phyloP scores from a whole-genome alignment of 75 land plant genomes.

The Cunninghamia lanceolata region DNA sequence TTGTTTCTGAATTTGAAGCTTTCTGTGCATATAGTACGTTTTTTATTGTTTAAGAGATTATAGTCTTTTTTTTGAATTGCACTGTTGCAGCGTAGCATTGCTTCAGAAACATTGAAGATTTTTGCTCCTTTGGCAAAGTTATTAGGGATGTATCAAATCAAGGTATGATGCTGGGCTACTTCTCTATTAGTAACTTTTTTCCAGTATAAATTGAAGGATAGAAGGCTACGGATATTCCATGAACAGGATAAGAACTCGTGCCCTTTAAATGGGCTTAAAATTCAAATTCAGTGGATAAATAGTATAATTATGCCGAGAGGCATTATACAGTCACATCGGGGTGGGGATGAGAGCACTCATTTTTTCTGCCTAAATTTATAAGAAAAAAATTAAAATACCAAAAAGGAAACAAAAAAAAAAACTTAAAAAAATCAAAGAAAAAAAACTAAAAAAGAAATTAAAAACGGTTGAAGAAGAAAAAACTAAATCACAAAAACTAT shows the following conservation, averaged over 20 bases:
- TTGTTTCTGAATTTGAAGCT: background rate
- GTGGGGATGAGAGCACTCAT: too few species aligned
- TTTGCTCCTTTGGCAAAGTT: slow-evolving; percentile 96
- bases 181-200: background rate
- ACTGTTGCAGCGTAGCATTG: slow-evolving; percentile 74
- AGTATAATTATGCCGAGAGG: too few species aligned
- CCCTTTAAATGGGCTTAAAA: background rate
- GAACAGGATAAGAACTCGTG: background rate
- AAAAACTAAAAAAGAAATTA: too few species aligned
- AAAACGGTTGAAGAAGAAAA: too few species aligned
- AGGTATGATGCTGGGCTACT: slow-evolving; percentile 41
- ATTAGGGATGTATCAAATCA: slow-evolving; percentile 92
- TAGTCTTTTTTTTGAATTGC: background rate
- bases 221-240: background rate
- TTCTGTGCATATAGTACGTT: background rate
- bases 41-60: background rate
- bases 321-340: too few species aligned
- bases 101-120: slow-evolving; percentile 88
- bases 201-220: background rate
- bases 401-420: too few species aligned
- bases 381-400: too few species aligned
- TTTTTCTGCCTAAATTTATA: too few species aligned
- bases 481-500: too few species aligned
- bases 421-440: too few species aligned
- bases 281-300: background rate